These are phyloP conservation scores for Aegilops speltoides DNA, from an alignment of 176 grass and related monocot genomes.

Conservation along the genomic window DNA sequence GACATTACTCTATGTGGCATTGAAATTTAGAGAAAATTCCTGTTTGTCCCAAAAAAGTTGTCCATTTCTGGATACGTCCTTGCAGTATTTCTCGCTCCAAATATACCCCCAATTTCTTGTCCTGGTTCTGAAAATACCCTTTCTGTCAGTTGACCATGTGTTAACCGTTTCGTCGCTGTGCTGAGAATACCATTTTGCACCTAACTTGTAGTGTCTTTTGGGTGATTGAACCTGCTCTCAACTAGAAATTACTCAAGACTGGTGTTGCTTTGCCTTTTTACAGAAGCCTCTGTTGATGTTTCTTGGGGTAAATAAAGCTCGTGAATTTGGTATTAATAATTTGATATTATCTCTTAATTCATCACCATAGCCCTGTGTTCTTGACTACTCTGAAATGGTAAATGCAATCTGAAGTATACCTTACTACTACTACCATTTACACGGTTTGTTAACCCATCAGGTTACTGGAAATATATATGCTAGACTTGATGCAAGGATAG, in stretches of 20 bases:
- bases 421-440: not conserved
- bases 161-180: not conserved
- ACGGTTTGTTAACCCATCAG: not conserved
- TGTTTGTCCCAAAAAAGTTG: not conserved
- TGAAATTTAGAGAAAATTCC: not conserved
- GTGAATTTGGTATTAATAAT: not conserved
- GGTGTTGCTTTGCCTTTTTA: not conserved
- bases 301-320: conserved; percentile 3
- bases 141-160: not conserved
- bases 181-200: not conserved
- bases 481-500: not conserved
- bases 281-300: conserved; percentile 1
- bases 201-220: not conserved
- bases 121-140: not conserved
- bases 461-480: conserved; percentile 23
- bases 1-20: no score
- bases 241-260: not conserved
- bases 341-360: not conserved
- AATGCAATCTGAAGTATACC: not conserved
- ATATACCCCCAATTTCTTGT: not conserved
- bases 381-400: not conserved
- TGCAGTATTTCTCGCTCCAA: not conserved
- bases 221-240: not conserved
- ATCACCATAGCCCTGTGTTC: not conserved
- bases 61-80: not conserved